phyloP scores from a whole-genome alignment of 164 flowering plant genomes.

The Magnolia sinica region DNA sequence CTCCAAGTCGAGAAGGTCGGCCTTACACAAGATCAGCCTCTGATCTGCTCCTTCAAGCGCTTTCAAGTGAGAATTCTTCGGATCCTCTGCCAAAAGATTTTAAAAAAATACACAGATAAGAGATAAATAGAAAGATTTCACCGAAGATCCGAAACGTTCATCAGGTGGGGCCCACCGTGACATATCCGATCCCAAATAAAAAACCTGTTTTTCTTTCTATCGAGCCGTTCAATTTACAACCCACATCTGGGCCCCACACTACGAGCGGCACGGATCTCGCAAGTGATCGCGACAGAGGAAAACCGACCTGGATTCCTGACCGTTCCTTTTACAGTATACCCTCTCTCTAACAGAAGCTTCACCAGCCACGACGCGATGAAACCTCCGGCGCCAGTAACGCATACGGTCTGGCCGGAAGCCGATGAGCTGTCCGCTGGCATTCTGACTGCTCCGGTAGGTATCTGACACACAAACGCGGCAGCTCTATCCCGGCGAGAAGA shows the following conservation, averaged over 20 bases:
- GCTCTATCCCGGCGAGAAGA: neutral
- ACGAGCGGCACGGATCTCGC: neutral
- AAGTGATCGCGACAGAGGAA: neutral
- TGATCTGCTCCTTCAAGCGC: conserved; percentile 82
- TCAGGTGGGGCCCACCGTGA: neutral
- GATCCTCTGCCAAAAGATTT: conserved; percentile 50
- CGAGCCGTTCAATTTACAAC: no score
- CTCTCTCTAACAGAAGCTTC: conserved; percentile 59
- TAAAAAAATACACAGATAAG: conserved; percentile 20
- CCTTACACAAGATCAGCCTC: conserved; percentile 58
- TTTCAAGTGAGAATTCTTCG: conserved; percentile 77
- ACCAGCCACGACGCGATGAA: conserved; percentile 87
- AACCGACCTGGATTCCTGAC: conserved; percentile 65
- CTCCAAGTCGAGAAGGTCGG: conserved; percentile 76
- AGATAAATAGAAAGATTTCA: neutral
- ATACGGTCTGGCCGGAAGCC: conserved; percentile 43
- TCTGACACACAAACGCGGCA: neutral
- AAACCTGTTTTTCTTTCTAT: neutral
- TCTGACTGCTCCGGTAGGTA: neutral
- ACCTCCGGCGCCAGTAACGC: conserved; percentile 91
- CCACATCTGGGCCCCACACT: no score
- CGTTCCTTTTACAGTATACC: conserved; percentile 74
- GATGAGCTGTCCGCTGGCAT: conserved; percentile 39
- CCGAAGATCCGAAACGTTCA: neutral
- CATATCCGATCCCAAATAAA: neutral